A percentile compares a stretch with the other conserved stretches of the same genome.
These are phyloP conservation scores for Ambrosia trifida DNA, from an alignment of 129 eudicot species.

Conservation along the genomic window DNA sequence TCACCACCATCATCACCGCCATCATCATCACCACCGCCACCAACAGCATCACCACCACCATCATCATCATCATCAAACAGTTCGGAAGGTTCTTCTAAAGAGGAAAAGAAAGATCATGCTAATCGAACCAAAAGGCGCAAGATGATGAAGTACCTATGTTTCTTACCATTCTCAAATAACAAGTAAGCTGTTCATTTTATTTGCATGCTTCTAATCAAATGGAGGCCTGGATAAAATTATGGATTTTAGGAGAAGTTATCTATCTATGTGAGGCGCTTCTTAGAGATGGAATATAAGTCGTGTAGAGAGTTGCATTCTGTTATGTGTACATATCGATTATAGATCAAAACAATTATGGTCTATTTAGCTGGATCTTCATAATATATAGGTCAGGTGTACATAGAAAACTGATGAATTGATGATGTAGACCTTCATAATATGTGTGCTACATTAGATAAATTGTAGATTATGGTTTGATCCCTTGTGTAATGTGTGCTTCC, in stretches of 20 bases:
- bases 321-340: constrained; percentile 18
- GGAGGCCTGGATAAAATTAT: constrained; percentile 3
- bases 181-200: constrained; percentile 7
- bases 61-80: constrained; percentile 29
- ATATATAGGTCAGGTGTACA: neutral
- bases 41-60: neutral
- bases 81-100: constrained; percentile 22
- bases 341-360: constrained; percentile 1
- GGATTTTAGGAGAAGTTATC: neutral
- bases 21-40: neutral
- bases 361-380: constrained; percentile 21
- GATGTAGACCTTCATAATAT: constrained; percentile 12
- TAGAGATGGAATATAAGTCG: constrained; percentile 8
- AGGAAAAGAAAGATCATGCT: constrained; percentile 37
- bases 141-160: constrained; percentile 56
- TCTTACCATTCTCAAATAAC: constrained; percentile 42
- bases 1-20: neutral
- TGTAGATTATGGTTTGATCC: constrained; percentile 7
- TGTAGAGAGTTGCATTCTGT: constrained; percentile 28
- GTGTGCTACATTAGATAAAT: neutral
- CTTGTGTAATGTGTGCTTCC: neutral
- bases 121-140: constrained; percentile 46
- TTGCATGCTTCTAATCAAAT: constrained; percentile 12
- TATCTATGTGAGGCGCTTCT: neutral
- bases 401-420: neutral